These are phyloP conservation scores for Claviceps pusilla DNA, from an alignment of 2,329 filamentous ascomycete genomes.

Conservation along the genomic window DNA sequence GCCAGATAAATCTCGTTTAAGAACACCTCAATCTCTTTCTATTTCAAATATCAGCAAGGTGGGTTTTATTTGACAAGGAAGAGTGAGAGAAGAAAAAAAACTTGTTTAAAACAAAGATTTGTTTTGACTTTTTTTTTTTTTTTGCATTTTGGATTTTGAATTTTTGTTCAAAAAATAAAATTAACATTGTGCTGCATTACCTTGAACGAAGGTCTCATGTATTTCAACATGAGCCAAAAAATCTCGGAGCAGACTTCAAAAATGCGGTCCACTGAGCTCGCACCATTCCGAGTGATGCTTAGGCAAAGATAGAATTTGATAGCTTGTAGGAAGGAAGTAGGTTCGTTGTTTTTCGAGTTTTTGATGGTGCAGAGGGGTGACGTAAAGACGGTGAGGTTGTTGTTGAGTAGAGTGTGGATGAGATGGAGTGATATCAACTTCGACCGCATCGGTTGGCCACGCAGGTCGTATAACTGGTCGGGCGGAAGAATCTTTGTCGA, in stretches of 20 bases:
- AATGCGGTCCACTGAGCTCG: slow-evolving; percentile 78
- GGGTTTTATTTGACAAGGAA: background rate
- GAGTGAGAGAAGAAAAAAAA: background rate
- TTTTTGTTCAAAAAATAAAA: too few relatives aligned
- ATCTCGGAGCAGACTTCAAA: slow-evolving; percentile 96
- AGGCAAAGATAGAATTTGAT: slow-evolving; percentile 95
- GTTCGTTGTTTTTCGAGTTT: slow-evolving; percentile 75
- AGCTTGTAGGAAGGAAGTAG: slow-evolving; percentile 82
- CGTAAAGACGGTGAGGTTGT: slow-evolving; percentile 79
- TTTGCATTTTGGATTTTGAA: too few relatives aligned
- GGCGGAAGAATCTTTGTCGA: slow-evolving; percentile 82
- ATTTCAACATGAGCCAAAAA: slow-evolving; percentile 93
- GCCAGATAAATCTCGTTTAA: slow-evolving; percentile 93
- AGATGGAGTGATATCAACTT: slow-evolving; percentile 92
- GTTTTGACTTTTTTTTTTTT: too few relatives aligned
- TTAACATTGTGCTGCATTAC: slow-evolving; percentile 22
- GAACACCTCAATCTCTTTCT: slow-evolving; percentile 97
- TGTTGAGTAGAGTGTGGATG: slow-evolving; percentile 88
- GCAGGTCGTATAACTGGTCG: slow-evolving; percentile 84
- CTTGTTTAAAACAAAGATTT: background rate
- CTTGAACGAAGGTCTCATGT: slow-evolving; percentile 88
- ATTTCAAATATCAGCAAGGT: slow-evolving; percentile 14
- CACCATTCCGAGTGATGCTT: slow-evolving; percentile 85
- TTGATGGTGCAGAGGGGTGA: slow-evolving; percentile 85
- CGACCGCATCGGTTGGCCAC: slow-evolving; percentile 90